These are phyloP conservation scores for Dryas octopetala DNA, from an alignment of 306 rosid genomes.

Conservation along the genomic window DNA sequence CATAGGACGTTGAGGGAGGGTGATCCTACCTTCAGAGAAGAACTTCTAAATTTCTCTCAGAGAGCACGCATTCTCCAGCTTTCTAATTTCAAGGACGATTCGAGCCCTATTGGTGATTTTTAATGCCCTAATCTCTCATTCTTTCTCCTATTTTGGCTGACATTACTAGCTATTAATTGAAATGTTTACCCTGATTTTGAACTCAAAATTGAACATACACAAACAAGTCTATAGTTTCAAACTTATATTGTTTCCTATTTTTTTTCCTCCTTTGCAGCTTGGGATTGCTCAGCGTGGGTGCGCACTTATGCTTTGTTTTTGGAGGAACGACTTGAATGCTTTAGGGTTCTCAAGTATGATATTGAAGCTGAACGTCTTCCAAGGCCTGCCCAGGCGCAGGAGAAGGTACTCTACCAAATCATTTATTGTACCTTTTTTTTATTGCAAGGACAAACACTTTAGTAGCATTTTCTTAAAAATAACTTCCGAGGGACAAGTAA, in stretches of 20 bases:
- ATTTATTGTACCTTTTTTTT: background rate
- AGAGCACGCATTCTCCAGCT: slow-evolving; percentile 88
- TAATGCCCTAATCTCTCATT: slow-evolving; percentile 27
- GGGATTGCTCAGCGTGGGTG: slow-evolving; percentile 99
- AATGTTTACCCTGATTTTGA: slow-evolving; percentile 10
- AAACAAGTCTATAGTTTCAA: slow-evolving; percentile 6
- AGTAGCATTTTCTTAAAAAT: background rate
- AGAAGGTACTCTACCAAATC: slow-evolving; percentile 57
- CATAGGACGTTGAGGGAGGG: slow-evolving; percentile 97
- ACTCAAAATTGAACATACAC: background rate
- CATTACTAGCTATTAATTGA: slow-evolving; percentile 16
- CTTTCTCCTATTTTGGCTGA: slow-evolving; percentile 14
- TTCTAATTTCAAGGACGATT: slow-evolving; percentile 95
- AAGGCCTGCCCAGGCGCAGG: slow-evolving; percentile 83
- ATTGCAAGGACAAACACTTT: background rate
- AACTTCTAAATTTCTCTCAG: slow-evolving; percentile 83
- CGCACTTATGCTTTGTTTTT: slow-evolving; percentile 96
- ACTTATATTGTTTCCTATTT: slow-evolving; percentile 2
- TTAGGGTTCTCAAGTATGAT: slow-evolving; percentile 85
- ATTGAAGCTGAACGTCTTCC: slow-evolving; percentile 96
- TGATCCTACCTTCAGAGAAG: slow-evolving; percentile 95
- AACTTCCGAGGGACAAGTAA: background rate
- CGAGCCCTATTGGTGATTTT: slow-evolving; percentile 87
- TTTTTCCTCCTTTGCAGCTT: slow-evolving; percentile 51
- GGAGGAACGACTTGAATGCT: slow-evolving; percentile 99